A percentile compares a stretch with the other conserved stretches of the same genome.
Conservation (phyloP, 768 basidiomycete species). For the Amanita rubescens region DNA sequence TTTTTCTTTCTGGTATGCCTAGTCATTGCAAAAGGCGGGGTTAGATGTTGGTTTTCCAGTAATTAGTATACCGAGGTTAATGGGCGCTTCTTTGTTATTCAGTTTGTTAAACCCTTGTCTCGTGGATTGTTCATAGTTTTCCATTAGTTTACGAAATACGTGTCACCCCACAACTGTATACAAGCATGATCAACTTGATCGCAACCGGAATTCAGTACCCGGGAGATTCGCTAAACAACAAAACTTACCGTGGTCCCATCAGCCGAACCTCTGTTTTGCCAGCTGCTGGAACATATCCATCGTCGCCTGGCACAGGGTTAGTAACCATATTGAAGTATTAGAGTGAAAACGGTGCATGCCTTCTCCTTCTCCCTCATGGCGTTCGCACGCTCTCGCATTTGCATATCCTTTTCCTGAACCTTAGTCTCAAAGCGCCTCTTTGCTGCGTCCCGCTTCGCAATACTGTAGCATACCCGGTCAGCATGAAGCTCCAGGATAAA, state of each 20-base stretch:
- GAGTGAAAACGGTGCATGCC: constrained; percentile 14
- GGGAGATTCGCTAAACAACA: background rate
- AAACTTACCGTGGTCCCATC: constrained; percentile 12
- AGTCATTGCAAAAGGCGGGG: too few species aligned
- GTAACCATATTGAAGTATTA: background rate
- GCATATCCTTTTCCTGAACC: constrained; percentile 42
- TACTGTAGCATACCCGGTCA: constrained; percentile 29
- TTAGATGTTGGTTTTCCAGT: background rate
- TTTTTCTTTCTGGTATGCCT: too few species aligned
- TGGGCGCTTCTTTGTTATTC: background rate
- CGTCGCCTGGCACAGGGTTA: constrained; percentile 41
- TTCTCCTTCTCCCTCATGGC: constrained; percentile 75
- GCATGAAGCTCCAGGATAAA: background rate
- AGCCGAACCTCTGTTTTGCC: constrained; percentile 85
- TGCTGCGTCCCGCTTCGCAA: constrained; percentile 64
- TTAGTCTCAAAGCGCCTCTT: constrained; percentile 50
- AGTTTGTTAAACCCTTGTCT: background rate
- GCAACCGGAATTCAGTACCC: background rate
- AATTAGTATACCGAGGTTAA: background rate
- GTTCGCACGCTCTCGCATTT: constrained; percentile 50
- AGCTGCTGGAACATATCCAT: constrained; percentile 96
- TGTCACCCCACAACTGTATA: background rate
- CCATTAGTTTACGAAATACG: background rate
- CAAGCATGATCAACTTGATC: background rate
- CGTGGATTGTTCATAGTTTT: background rate